phyloP scores from a whole-genome alignment of 345 rosid genomes.

The Lepidium africanum region DNA sequence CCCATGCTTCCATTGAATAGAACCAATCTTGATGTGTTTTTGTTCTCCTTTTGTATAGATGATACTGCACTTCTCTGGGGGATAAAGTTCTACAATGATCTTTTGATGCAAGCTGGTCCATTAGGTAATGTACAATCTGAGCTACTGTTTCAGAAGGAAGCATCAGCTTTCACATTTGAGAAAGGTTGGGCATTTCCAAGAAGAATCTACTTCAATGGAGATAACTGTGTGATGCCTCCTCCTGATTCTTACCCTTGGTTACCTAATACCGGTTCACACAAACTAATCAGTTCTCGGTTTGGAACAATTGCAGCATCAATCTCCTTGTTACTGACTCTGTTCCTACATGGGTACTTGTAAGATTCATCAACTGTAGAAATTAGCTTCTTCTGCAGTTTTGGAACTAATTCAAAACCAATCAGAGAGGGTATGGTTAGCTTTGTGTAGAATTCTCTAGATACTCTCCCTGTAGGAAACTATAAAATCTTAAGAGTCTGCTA shows the following conservation, averaged over 20 bases:
- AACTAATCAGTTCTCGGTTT: background rate
- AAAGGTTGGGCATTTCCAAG: constrained; percentile 79
- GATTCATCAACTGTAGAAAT: background rate
- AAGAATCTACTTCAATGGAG: constrained; percentile 56
- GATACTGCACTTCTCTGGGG: constrained; percentile 68
- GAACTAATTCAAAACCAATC: background rate
- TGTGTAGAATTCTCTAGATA: background rate
- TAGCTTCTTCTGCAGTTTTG: background rate
- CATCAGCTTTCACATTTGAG: constrained; percentile 45
- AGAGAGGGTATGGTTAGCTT: background rate
- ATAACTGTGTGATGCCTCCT: constrained; percentile 34
- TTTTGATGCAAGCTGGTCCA: constrained; percentile 57
- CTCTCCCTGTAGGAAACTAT: background rate
- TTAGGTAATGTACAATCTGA: constrained; percentile 58
- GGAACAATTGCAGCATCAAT: background rate
- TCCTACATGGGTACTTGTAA: constrained; percentile 6
- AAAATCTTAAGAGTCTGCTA: background rate
- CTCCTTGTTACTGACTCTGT: background rate
- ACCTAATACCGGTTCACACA: constrained; percentile 23
- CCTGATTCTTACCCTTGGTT: constrained; percentile 38
- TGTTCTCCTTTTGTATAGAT: constrained; percentile 24
- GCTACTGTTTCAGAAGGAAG: constrained; percentile 55
- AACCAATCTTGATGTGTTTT: background rate
- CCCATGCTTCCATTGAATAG: background rate
- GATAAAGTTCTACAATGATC: constrained; percentile 52